Evolutionary conservation across 768 basidiomycete species (phyloP), one percentile per base, ranked within the genome.

Genomic region (Leucogyrophana mollusca): DNA sequence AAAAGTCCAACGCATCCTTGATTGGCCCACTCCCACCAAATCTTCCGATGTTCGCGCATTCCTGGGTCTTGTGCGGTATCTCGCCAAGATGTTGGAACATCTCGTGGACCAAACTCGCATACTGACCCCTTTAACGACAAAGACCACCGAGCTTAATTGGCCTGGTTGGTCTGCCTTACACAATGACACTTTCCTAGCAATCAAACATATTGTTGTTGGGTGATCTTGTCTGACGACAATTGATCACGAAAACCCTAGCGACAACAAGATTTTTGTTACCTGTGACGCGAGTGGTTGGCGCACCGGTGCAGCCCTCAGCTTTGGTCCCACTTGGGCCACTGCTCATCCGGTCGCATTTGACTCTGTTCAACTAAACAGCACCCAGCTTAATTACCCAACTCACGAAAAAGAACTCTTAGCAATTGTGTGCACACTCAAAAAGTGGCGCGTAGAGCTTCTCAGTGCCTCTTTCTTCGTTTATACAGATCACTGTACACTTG

Each of bases 401-500:
- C 55, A 57, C 23, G 71, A 73, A 50, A 55, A 65, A 4, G 73
- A 75, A 37, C 45, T 66, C 20, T 41, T 50, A 0, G 44, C 50
- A 3, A 50, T 53, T 30, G 37, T 53, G 3, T 6, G 18, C 8
- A 6, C 37, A 1, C 38, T 67, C 1, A 34, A 52, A 7, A 58
- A 60, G 18, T 72, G 65, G 66, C 30, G 51, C 0, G 21, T 45
- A 1, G 58, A 64, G 35, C 44, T 64, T 1, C 22, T 66, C 4
- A 60, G 67, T 0, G 38, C 43, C 10, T 47, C 24, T 11, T 54
- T 62, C 59, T 4, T 21, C 0, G 54, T 74, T 4, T 66, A 47
- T 36, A 72, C 69, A 0, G 68, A 74, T 43, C 72, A 76, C 52
- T 54, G 61, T 2, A 69, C 70, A 0, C 54, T 73, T 3, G 56